phyloP scores from a whole-genome alignment of 768 basidiomycete species.

The Kwoniella botswanensis region DNA sequence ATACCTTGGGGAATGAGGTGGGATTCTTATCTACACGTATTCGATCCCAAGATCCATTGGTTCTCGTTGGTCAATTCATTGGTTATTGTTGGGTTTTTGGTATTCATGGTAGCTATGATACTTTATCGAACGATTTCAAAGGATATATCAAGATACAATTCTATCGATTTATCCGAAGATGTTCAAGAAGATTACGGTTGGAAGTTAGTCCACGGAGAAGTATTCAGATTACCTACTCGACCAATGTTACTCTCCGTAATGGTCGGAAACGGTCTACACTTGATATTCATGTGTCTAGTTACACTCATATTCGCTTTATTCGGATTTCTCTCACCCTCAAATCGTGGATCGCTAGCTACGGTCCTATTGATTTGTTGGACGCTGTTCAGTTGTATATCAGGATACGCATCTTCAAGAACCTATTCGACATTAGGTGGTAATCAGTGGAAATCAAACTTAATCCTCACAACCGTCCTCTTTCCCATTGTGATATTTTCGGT shows the following conservation, averaged over 20 bases:
- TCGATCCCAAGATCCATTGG: conserved; percentile 94
- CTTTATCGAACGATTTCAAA: conserved; percentile 81
- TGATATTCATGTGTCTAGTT: conserved; percentile 82
- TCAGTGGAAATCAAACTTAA: conserved; percentile 78
- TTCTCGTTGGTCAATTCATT: conserved; percentile 92
- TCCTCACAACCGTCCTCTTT: conserved; percentile 83
- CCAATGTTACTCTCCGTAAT: conserved; percentile 80
- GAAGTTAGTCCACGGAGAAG: conserved; percentile 96
- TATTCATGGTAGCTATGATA: conserved; percentile 82
- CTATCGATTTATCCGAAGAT: conserved; percentile 89
- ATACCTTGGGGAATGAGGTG: conserved; percentile 84
- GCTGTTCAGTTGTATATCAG: conserved; percentile 87
- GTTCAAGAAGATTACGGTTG: conserved; percentile 98
- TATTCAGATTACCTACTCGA: conserved; percentile 81
- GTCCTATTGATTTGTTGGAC: conserved; percentile 96
- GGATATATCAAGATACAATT: conserved; percentile 95
- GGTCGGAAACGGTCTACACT: conserved; percentile 87
- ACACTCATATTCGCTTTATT: conserved; percentile 91
- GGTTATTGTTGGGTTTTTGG: conserved; percentile 84
- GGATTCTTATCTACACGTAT: conserved; percentile 94
- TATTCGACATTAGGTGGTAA: conserved; percentile 80
- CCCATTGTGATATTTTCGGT: conserved; percentile 82
- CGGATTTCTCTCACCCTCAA: conserved; percentile 93
- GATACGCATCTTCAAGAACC: conserved; percentile 82
- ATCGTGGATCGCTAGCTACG: conserved; percentile 90